Evolutionary conservation across 2,329 filamentous ascomycete genomes (phyloP), one percentile per base, ranked within the genome.

Genomic region (Dactylellina cionopaga): DNA sequence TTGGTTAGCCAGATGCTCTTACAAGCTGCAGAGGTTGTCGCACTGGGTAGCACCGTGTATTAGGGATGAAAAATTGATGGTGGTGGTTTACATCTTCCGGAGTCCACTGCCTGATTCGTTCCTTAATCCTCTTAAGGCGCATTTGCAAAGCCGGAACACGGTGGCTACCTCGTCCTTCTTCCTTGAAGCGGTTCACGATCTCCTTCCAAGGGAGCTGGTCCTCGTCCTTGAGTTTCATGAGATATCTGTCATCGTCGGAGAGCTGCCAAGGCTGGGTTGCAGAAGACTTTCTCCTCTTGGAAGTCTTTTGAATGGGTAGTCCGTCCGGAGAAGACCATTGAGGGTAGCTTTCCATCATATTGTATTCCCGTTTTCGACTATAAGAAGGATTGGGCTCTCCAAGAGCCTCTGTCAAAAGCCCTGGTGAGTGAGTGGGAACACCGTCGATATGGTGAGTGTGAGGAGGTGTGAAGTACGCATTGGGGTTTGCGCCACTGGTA

Each of bases 121-220:
- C 78, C 39, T 79, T 75, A 6, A 80, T 75, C 22, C 80, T 76
- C 74, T 79, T 80, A 59, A 79, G 79, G 24, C 79, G 77, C 80
- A 81, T 81, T 68, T 81, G 80, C 39, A 81, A 74, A 39, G 79
- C 80, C 17, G 79, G 77, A 54, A 79, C 76, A 33, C 76, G 76
- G 74, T 78, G 78, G 13, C 72, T 74, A 19, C 78, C 78, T 27
- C 77, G 76, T 31, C 75, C 77, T 51, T 75, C 69, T 25, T 77
- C 76, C 37, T 78, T 77, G 71, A 80, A 80, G 22, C 74, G 75
- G 24, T 56, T 64, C 13, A 75, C 75, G 35, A 80, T 77, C 10
- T 77, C 77, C 55, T 80, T 80, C 80, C 80, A 81, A 15, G 77
- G 77, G 7, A 79, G 66, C 9, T 76, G 58, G 27, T 79, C 77